Conservation (phyloP, 176 grass and related monocot species). For the Hordeum marinum region DNA sequence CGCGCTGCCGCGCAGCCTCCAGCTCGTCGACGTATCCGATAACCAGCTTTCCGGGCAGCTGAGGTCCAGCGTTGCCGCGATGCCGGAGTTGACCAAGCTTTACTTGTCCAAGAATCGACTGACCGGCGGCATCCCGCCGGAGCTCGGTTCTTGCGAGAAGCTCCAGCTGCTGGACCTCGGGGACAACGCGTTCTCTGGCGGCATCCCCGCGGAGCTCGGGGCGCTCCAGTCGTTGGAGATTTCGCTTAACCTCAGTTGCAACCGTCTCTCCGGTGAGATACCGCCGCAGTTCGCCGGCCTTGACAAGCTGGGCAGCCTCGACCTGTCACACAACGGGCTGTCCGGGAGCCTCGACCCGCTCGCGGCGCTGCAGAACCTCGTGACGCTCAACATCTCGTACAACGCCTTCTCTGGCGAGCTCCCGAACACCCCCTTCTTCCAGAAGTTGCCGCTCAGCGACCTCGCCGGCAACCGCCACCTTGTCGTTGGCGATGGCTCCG, state of each 20-base stretch:
- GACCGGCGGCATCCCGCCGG: slow-evolving; percentile 47
- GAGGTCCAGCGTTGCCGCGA: slow-evolving; percentile 32
- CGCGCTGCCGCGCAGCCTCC: slow-evolving; percentile 61
- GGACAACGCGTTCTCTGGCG: slow-evolving; percentile 62
- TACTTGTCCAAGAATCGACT: slow-evolving; percentile 56
- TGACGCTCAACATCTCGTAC: slow-evolving; percentile 80
- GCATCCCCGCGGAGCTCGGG: slow-evolving; percentile 58
- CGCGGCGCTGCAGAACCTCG: slow-evolving; percentile 74
- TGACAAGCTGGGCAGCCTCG: slow-evolving; percentile 79
- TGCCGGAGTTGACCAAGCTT: slow-evolving; percentile 84
- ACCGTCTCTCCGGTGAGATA: slow-evolving; percentile 66
- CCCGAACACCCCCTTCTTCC: slow-evolving; percentile 86
- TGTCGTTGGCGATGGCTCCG: slow-evolving; percentile 32
- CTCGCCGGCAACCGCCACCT: slow-evolving; percentile 77
- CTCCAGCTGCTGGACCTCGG: slow-evolving; percentile 81
- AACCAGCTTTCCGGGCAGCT: slow-evolving; percentile 64
- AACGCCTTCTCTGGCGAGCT: slow-evolving; percentile 85
- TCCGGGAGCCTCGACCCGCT: slow-evolving; percentile 50
- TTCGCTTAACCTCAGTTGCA: slow-evolving; percentile 82
- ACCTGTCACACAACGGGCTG: slow-evolving; percentile 77
- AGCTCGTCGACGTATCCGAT: slow-evolving; percentile 73
- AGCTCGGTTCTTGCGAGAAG: slow-evolving; percentile 78
- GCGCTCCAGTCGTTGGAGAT: slow-evolving; percentile 67
- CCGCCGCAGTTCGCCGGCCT: slow-evolving; percentile 58
- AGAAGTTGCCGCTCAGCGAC: slow-evolving; percentile 72